Conservation (phyloP, 139 green algal species). For the Tetradesmus lagerheimii region DNA sequence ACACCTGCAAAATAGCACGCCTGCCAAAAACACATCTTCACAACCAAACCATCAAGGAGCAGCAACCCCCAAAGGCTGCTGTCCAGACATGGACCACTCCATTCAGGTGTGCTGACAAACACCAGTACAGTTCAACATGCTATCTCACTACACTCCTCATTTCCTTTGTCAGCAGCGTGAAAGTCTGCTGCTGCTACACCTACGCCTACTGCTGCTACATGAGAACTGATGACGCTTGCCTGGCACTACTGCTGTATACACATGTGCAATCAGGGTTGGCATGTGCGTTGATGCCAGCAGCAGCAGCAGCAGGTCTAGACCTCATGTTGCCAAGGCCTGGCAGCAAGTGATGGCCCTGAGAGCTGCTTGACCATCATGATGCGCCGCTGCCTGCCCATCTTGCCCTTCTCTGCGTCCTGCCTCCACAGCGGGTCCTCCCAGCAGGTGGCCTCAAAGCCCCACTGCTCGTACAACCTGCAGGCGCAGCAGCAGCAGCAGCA, state of each 20-base stretch:
- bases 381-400: slow-evolving; percentile 2
- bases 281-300: background rate
- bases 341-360: slow-evolving; percentile 14
- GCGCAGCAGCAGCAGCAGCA: background rate
- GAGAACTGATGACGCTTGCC: too few species aligned
- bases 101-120: too few species aligned
- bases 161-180: too few species aligned
- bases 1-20: too few species aligned
- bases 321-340: background rate
- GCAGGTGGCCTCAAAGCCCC: slow-evolving; percentile 28
- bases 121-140: too few species aligned
- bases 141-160: too few species aligned
- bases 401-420: slow-evolving; percentile 42
- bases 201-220: background rate
- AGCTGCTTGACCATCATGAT: slow-evolving; percentile 43
- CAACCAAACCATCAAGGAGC: too few species aligned
- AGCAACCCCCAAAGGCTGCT: too few species aligned
- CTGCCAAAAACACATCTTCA: too few species aligned
- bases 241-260: too few species aligned
- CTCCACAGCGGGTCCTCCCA: slow-evolving; percentile 46
- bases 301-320: background rate
- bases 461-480: slow-evolving; percentile 42
- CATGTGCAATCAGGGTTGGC: too few species aligned
- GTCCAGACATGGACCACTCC: too few species aligned
- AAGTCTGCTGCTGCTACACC: background rate